Evolutionary conservation across 441 rosid species (phyloP), one percentile per base, ranked within the genome.

Genomic region (Biscutella laevigata): DNA sequence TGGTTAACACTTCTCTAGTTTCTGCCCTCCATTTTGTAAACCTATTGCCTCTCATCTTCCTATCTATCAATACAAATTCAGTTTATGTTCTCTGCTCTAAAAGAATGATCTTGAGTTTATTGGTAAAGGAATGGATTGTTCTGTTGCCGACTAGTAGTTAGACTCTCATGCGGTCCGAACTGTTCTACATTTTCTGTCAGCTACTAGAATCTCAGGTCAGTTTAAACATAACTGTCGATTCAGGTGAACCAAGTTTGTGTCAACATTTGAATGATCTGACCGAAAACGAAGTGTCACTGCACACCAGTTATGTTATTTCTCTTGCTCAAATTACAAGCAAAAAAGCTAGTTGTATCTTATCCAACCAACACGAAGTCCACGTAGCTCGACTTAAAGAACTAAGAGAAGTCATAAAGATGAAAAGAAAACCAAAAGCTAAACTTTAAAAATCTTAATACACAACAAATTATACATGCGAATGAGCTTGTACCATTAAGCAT

Each of bases 21-120:
- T 27, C 53, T 56, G 46, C 26, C 29, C 19, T 44, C 28, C 19
- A 10, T 41, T 53, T 59, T 65, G 59, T 65, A 36, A 57, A 58
- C 53, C 1, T 65, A 13, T 43, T 51, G n/a, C 7, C 32, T 27
- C 4, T 19, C 14, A 35, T 50, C 39, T 4, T 65, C 25, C 4
- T 42, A 20, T 58, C 43, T 49, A 56, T 38, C 14, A 24, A 57
- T 65, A 58, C 60, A 44, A 44, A 43, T 29, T 22, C 54, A 30
- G 21, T 22, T 58, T 49, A 6, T 65, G 36, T 36, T 57, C 37
- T n/a, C n/a, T n/a, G n/a, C n/a, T n/a, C n/a, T n/a, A n/a, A n/a
- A n/a, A n/a, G n/a, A n/a, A n/a, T n/a, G n/a, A n/a, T n/a, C n/a
- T n/a, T n/a, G n/a, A n/a, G n/a, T n/a, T n/a, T n/a, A n/a, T n/a